A percentile compares a stretch with the other conserved stretches of the same genome.
phyloP scores from a whole-genome alignment of 306 rosid genomes.

The Vigna reflexopilosa region DNA sequence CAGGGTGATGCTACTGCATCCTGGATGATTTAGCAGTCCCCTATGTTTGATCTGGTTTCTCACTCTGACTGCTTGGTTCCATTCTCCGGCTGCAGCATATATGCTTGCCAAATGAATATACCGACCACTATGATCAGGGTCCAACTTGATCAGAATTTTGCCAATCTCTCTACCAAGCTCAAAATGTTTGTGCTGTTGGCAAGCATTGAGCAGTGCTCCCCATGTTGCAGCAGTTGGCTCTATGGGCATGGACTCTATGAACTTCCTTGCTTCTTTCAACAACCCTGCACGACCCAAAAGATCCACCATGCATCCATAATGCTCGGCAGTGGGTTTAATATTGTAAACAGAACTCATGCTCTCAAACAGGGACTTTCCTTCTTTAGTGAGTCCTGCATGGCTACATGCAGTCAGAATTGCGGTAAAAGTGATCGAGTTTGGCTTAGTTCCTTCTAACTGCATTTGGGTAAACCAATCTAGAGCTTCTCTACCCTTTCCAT shows the following conservation, averaged over 20 bases:
- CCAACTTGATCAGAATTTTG: slow-evolving; percentile 53
- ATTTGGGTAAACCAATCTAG: slow-evolving; percentile 57
- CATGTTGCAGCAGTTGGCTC: slow-evolving; percentile 62
- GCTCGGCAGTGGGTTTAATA: slow-evolving; percentile 58
- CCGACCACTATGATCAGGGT: slow-evolving; percentile 60
- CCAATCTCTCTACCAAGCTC: slow-evolving; percentile 65
- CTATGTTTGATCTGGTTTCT: slow-evolving; percentile 58
- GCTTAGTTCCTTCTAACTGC: slow-evolving; percentile 57
- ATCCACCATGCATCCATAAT: slow-evolving; percentile 72
- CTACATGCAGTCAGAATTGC: slow-evolving; percentile 66
- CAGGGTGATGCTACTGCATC: slow-evolving; percentile 60
- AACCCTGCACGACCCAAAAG: slow-evolving; percentile 64
- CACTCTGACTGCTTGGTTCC: slow-evolving; percentile 58
- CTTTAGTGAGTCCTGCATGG: slow-evolving; percentile 62
- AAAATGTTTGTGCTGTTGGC: slow-evolving; percentile 55
- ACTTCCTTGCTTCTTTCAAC: slow-evolving; percentile 58
- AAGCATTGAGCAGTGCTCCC: slow-evolving; percentile 69
- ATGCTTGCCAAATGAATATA: slow-evolving; percentile 61
- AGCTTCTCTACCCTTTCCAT: slow-evolving; percentile 65
- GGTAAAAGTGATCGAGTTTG: slow-evolving; percentile 58
- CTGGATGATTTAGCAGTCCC: slow-evolving; percentile 54
- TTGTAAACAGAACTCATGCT: slow-evolving; percentile 49
- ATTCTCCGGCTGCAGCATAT: slow-evolving; percentile 60
- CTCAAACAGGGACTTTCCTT: slow-evolving; percentile 57
- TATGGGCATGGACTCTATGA: slow-evolving; percentile 61